Conservation (phyloP, 495 filamentous ascomycete genomes). For the Aspergillus mulundensis region DNA sequence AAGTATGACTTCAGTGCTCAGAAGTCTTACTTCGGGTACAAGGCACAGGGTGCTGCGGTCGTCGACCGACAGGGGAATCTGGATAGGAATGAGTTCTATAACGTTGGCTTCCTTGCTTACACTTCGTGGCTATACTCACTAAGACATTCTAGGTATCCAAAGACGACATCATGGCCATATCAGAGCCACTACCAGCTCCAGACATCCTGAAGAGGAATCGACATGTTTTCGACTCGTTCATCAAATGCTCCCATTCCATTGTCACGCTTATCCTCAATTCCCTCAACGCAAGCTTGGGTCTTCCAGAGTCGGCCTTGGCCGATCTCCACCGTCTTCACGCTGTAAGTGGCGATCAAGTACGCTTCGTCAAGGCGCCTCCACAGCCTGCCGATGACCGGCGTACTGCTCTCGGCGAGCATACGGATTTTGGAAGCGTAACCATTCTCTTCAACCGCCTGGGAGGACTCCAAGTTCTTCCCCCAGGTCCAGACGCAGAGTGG, state of each 20-base stretch:
- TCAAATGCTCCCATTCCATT: conserved; percentile 44
- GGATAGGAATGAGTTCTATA: conserved; percentile 62
- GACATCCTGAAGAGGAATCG: conserved; percentile 35
- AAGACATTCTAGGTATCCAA: conserved; percentile 35
- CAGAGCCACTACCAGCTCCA: conserved; percentile 43
- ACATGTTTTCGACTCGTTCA: conserved; percentile 43
- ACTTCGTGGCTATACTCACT: background rate
- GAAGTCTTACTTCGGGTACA: conserved; percentile 52
- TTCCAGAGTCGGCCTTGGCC: conserved; percentile 45
- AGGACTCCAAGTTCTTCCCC: conserved; percentile 54
- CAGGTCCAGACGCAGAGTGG: conserved; percentile 49
- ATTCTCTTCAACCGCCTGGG: conserved; percentile 59
- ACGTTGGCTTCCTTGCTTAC: conserved; percentile 31
- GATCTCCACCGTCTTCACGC: conserved; percentile 47
- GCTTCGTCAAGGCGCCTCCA: conserved; percentile 48
- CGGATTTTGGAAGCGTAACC: conserved; percentile 52
- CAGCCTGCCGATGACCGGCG: conserved; percentile 38
- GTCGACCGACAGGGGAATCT: conserved; percentile 51
- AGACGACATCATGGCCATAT: conserved; percentile 50
- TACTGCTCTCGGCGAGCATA: conserved; percentile 47
- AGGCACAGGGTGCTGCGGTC: conserved; percentile 45
- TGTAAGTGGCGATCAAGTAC: conserved; percentile 55
- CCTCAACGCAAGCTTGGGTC: conserved; percentile 46
- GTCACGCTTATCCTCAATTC: conserved; percentile 45
- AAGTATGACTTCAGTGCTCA: conserved; percentile 46